Conservation (phyloP, 2,329 filamentous ascomycete genomes). For the Colletotrichum sp. region DNA sequence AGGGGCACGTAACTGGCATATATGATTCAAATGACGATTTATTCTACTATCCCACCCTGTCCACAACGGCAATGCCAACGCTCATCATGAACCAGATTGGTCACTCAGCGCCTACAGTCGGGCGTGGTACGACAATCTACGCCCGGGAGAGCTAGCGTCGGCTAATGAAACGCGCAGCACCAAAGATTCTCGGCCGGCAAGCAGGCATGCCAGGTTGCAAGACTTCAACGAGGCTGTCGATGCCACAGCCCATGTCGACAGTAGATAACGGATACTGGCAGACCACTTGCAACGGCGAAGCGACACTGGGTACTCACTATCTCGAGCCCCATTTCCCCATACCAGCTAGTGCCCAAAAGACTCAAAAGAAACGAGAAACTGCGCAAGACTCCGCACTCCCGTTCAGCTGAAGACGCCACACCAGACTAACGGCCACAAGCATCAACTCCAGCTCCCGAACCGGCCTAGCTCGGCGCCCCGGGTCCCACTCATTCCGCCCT, state of each 20-base stretch:
- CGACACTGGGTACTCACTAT: neutral
- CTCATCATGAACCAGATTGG: neutral
- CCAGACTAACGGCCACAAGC: neutral
- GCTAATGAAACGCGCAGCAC: neutral
- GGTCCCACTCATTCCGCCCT: constrained; percentile 9
- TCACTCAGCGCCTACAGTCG: neutral
- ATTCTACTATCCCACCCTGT: neutral
- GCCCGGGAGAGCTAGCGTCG: neutral
- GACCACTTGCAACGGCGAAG: neutral
- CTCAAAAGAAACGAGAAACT: neutral
- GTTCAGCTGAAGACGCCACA: constrained; percentile 15
- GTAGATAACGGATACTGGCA: neutral
- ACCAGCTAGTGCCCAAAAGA: neutral
- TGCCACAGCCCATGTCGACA: neutral
- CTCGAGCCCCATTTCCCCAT: neutral
- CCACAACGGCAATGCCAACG: neutral
- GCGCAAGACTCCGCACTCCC: neutral
- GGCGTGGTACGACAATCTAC: neutral
- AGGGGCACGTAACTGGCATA: neutral
- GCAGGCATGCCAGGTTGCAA: neutral
- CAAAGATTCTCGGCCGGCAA: neutral
- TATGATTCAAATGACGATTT: neutral
- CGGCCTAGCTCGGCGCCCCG: constrained; percentile 8
- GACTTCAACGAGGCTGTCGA: neutral
- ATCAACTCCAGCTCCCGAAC: constrained; percentile 2